Conservation (phyloP, 768 basidiomycete species). For the Psilocybe tampanensis region DNA sequence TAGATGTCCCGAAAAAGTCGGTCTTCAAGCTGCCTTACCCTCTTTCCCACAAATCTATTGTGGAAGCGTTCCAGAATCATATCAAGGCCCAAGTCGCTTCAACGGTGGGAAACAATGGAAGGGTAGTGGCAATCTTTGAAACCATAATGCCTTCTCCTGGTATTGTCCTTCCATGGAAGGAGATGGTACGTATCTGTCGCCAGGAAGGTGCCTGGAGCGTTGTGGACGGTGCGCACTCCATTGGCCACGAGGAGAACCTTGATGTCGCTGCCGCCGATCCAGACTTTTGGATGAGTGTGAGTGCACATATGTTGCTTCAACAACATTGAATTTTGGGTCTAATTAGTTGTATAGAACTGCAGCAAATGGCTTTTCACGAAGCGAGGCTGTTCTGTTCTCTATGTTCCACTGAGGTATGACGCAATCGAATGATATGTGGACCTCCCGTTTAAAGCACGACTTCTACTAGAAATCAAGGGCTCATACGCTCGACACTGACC, state of each 20-base stretch:
- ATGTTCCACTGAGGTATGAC: constrained; percentile 64
- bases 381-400: constrained; percentile 68
- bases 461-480: neutral
- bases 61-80: constrained; percentile 44
- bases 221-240: constrained; percentile 77
- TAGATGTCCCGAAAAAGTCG: neutral
- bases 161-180: constrained; percentile 68
- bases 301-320: neutral
- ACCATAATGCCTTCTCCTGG: constrained; percentile 63
- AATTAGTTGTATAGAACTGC: constrained; percentile 52
- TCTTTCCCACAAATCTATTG: constrained; percentile 35
- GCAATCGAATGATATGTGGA: too few species aligned
- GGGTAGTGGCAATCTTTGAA: constrained; percentile 69
- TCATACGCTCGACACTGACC: neutral
- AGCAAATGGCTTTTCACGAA: constrained; percentile 83
- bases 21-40: neutral
- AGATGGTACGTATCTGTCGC: constrained; percentile 64
- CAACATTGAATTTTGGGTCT: neutral
- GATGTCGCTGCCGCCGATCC: constrained; percentile 55
- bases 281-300: constrained; percentile 64
- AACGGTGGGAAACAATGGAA: constrained; percentile 21
- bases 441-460: too few species aligned
- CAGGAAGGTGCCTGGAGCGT: constrained; percentile 64
- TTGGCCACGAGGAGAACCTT: constrained; percentile 70
- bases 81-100: constrained; percentile 9